Evolutionary conservation across 306 rosid species (phyloP).

Genomic region (Quillaja saponaria): DNA sequence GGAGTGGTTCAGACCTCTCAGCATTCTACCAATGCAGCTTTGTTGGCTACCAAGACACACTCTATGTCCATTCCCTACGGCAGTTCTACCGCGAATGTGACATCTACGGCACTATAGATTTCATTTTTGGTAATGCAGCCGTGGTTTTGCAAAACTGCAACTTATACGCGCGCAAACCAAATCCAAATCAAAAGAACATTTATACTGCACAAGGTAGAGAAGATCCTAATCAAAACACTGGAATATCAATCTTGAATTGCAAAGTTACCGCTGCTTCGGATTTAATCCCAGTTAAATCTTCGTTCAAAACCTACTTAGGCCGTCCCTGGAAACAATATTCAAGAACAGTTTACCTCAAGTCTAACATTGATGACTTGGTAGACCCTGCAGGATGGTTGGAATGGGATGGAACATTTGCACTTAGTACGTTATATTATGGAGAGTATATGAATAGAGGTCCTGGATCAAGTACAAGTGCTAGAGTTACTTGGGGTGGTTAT

Average conservation of each 20-base stretch:
- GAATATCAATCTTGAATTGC: conserved; percentile 62
- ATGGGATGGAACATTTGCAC: conserved; percentile 72
- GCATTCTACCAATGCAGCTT: conserved; percentile 84
- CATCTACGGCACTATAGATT: conserved; percentile 78
- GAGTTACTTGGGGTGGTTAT: conserved; percentile 86
- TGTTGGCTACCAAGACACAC: conserved; percentile 88
- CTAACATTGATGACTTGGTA: conserved; percentile 55
- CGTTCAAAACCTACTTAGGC: conserved; percentile 62
- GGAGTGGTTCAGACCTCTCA: conserved; percentile 71
- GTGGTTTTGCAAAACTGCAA: conserved; percentile 77
- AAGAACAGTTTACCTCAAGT: conserved; percentile 56
- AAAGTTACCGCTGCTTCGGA: conserved; percentile 70
- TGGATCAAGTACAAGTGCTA: conserved; percentile 57
- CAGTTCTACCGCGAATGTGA: conserved; percentile 90
- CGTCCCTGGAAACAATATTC: conserved; percentile 87
- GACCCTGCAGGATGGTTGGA: conserved; percentile 78
- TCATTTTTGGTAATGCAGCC: conserved; percentile 84
- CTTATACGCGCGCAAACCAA: conserved; percentile 73
- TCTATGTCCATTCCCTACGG: conserved; percentile 82
- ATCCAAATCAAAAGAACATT: conserved; percentile 56
- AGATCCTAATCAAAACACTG: conserved; percentile 88
- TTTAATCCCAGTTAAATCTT: conserved; percentile 45
- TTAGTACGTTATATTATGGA: conserved; percentile 70
- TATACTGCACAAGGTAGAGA: conserved; percentile 87
- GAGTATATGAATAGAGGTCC: conserved; percentile 72